Base-by-base conservation (phyloP, 2,329 filamentous ascomycete species). In the Paraconiothyrium sp. region DNA sequence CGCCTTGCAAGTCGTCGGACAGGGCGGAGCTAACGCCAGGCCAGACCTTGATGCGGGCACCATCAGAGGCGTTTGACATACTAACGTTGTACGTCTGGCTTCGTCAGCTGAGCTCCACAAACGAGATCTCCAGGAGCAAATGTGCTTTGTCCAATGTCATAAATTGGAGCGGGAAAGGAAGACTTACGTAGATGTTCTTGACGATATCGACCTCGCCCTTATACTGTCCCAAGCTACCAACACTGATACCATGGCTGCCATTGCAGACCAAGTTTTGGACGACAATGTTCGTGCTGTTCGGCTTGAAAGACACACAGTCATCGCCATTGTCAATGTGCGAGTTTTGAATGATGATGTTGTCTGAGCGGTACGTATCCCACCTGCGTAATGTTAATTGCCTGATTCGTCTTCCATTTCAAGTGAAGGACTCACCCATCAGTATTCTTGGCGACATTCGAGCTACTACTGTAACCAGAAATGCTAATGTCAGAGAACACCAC, bases 31-130 rank as follows among this genome's bases (percentile, higher is more conserved):
- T 69, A 20, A 83, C 70, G 37, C 88, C 88, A 0, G 89, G 89
- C 90, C 89, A 92, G 58, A 91, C 89, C 77, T 92, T 92, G 79
- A 92, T 91, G 61, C 90, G 86, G 0, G 89, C 90, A 34, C 88
- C 89, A 65, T 91, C 87, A 57, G 85, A 80, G 2, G 72, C 73
- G 60, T 82, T 79, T 68, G 77, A 73, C 77, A 78, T 74, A 57
- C 61, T 70, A 62, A 78, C 66, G 62, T 79, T 77, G 66, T 76
- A 72, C 47, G 78, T 70, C 68, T 77, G 70, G 4, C 50, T 3
- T 8, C 34, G 30, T 64, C 51, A 65, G 55, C 22, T 44, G 43
- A 20, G 13, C 9, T 46, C n/a, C 20, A 34, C 9, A 22, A n/a
- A 43, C 2, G 39, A 13, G 22, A 27, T 46, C 9, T 54, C 16